Evolutionary conservation across 345 rosid genomes (phyloP), one percentile per base, ranked within the genome.

Genomic region (Populus davidiana): DNA sequence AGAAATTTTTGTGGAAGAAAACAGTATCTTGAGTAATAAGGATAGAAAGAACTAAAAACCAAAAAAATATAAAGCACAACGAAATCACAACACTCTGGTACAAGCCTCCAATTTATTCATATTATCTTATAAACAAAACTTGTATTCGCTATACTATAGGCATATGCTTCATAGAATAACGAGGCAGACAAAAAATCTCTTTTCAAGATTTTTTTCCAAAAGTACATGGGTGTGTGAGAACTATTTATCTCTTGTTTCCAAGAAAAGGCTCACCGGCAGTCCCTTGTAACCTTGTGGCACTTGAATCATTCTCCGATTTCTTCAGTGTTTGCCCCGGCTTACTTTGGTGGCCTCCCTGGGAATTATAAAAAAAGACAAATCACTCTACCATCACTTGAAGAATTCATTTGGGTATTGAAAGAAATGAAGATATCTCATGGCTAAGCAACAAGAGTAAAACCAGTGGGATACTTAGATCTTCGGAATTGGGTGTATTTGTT

Each of bases 321-420:
- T 77, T 91, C 17, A 85, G 78, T 44, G 83, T 75, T 49, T 67
- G 82, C 69, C 83, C 86, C 69, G 77, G 79, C 86, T 87, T 91
- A 77, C 72, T 72, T 77, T 84, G 91, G 67, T 84, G 91, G 67
- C 84, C 86, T 76, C 86, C 90, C 91, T 90, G 81, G 9, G 62
- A 59, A 80, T 65, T 41, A 18, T 70, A 21, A 9, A 80, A 47
- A 25, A 72, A 44, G 9, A 54, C 54, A 47, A 39, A 54, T 36
- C 44, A 69, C 72, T 66, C 63, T 27, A 47, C 41, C 29, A 43
- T 49, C 43, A 52, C 8, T 54, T 23, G 33, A 78, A 44, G 56
- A 66, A 67, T 10, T 62, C 17, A 50, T 23, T 25, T 21, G 10
- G 43, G 59, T 2, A 12, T 31, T 38, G 43, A 18, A 29, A 44